phyloP scores from a whole-genome alignment of 805 yeast species.

The Saturnispora kantuleensis region DNA sequence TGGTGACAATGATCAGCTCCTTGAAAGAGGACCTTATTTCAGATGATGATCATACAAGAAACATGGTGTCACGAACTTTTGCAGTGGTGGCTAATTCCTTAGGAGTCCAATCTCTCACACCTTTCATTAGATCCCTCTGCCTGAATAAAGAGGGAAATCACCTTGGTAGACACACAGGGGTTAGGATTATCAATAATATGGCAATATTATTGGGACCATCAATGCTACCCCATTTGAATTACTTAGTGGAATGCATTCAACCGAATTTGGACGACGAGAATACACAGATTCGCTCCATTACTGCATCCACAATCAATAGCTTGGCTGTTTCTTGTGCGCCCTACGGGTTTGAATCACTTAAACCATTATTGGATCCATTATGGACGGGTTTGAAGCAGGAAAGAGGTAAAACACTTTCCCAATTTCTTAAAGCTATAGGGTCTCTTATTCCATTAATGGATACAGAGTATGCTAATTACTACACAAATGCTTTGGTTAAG shows the following conservation, averaged over 20 bases:
- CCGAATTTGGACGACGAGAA: conserved; percentile 60
- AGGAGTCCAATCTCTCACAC: conserved; percentile 62
- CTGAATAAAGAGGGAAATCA: conserved; percentile 58
- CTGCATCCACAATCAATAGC: conserved; percentile 64
- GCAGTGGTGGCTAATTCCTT: conserved; percentile 78
- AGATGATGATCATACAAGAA: conserved; percentile 71
- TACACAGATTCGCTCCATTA: conserved; percentile 50
- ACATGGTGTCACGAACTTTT: conserved; percentile 64
- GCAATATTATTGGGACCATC: conserved; percentile 61
- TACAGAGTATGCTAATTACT: conserved; percentile 68
- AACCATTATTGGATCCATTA: conserved; percentile 57
- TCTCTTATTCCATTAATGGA: conserved; percentile 79
- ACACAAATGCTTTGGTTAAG: conserved; percentile 60
- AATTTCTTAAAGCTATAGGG: conserved; percentile 70
- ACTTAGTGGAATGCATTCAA: conserved; percentile 50
- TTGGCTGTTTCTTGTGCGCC: conserved; percentile 80
- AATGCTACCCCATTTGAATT: conserved; percentile 62
- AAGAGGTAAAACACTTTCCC: conserved; percentile 68
- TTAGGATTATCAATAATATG: conserved; percentile 65
- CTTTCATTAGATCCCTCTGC: conserved; percentile 75
- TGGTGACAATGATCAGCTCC: conserved; percentile 67
- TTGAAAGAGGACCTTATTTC: conserved; percentile 77
- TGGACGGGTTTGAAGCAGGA: conserved; percentile 74
- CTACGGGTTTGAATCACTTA: conserved; percentile 85
- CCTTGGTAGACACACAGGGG: conserved; percentile 80